These are phyloP conservation scores for Fraxinus greggii DNA, from an alignment of 305 asterid species.

Conservation along the genomic window DNA sequence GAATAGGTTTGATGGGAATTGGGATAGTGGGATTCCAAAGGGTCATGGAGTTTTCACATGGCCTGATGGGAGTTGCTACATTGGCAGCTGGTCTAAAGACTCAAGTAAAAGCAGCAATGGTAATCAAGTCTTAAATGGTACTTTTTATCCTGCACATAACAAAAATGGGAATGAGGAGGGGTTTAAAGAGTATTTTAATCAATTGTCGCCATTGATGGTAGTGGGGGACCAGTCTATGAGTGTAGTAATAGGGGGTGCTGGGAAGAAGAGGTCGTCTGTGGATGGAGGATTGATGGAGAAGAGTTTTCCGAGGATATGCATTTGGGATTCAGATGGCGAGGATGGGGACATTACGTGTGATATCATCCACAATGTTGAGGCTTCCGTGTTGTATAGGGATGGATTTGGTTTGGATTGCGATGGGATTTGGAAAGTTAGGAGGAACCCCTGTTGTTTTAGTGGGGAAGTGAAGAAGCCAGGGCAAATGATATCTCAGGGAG, in stretches of 20 bases:
- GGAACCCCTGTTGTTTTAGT: constrained; percentile 60
- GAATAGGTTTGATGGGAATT: constrained; percentile 61
- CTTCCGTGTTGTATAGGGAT: constrained; percentile 65
- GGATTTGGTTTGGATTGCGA: constrained; percentile 49
- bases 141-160: constrained; percentile 61
- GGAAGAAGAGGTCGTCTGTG: constrained; percentile 53
- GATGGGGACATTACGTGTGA: constrained; percentile 96
- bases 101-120: constrained; percentile 30
- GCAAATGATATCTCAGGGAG: constrained; percentile 72
- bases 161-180: constrained; percentile 35
- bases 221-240: constrained; percentile 39
- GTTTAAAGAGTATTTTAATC: constrained; percentile 37
- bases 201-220: constrained; percentile 60
- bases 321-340: constrained; percentile 97
- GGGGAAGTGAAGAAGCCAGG: constrained; percentile 89
- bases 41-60: constrained; percentile 78
- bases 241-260: constrained; percentile 27
- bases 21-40: constrained; percentile 62
- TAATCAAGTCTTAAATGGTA: constrained; percentile 62
- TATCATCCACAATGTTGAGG: constrained; percentile 74
- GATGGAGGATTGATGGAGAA: constrained; percentile 50
- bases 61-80: constrained; percentile 83
- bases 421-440: constrained; percentile 67
- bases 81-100: constrained; percentile 67
- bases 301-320: constrained; percentile 76